Evolutionary conservation across 2,329 filamentous ascomycete genomes (phyloP), one percentile per base, ranked within the genome.

Genomic region (Geosmithia morbida): DNA sequence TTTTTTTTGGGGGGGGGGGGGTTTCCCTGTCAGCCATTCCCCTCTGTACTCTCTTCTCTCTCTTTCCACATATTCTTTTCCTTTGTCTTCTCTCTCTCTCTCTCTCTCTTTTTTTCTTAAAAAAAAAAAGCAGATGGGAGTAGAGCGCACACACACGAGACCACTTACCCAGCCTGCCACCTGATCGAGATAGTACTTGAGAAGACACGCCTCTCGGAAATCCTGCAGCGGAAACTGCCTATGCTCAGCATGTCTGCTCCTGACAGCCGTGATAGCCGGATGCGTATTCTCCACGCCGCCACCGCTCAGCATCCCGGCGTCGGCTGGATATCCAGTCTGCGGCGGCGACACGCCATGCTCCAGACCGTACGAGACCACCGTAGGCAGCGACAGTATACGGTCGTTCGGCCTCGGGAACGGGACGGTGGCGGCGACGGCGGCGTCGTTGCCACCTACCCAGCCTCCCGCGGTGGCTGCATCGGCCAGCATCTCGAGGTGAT

Each of bases 121-220:
- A n/a, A n/a, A n/a, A n/a, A n/a, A n/a, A n/a, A n/a, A n/a, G n/a
- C n/a, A n/a, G n/a, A n/a, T n/a, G n/a, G n/a, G n/a, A n/a, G n/a
- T n/a, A n/a, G n/a, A n/a, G n/a, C n/a, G n/a, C n/a, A n/a, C n/a
- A n/a, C n/a, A n/a, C n/a, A 30, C 22, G 20, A 30, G 42, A n/a
- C 19, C 10, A 41, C 40, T 2, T 46, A 49, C 48, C 48, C 48
- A 49, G 14, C 39, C 45, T 3, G 48, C 44, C 20, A 49, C 43
- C 22, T 49, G 44, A 17, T 49, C 48, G 13, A 49, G 43, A 20
- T 47, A 49, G 33, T 49, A 48, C 22, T 46, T 46, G 10, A 49
- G 30, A 11, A 49, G 46, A 39, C 48, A 49, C 8, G 48, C 48
- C 30, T 49, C 48, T 22, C 45, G 45, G 11, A 47, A 39, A 22